These are phyloP conservation scores for Colletotrichum sansevieriae DNA, from an alignment of 2,329 filamentous ascomycete species.

Conservation along the genomic window DNA sequence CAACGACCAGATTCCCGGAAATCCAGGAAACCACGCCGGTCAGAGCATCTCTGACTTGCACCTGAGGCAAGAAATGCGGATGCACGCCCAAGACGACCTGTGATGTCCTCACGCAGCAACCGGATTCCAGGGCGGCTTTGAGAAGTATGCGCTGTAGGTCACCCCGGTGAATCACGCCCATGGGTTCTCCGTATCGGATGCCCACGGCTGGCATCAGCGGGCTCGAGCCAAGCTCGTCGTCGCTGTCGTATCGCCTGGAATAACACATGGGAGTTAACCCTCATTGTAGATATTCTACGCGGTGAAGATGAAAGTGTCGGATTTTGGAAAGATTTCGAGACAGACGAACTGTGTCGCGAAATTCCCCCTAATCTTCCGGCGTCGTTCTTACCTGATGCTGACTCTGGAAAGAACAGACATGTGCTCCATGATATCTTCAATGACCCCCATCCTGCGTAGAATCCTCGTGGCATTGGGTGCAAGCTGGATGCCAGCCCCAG, in stretches of 20 bases:
- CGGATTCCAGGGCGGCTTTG: conserved; percentile 40
- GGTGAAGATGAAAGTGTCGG: no score
- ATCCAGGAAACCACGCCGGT: neutral
- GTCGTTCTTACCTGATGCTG: conserved; percentile 47
- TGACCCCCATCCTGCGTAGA: conserved; percentile 1
- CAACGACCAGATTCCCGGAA: conserved; percentile 61
- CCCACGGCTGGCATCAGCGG: conserved; percentile 43
- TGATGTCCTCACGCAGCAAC: conserved; percentile 43
- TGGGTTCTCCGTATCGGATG: conserved; percentile 44
- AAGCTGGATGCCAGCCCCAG: conserved; percentile 5
- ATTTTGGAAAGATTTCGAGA: no score
- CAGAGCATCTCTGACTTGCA: conserved; percentile 32
- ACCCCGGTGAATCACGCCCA: conserved; percentile 46
- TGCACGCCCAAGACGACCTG: conserved; percentile 47
- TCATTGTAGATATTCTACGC: no score
- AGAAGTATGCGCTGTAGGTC: conserved; percentile 45
- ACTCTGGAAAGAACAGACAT: conserved; percentile 45
- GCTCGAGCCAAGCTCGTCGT: conserved; percentile 45
- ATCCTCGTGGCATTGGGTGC: conserved; percentile 1
- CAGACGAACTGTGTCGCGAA: conserved; percentile 16
- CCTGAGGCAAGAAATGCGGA: conserved; percentile 43
- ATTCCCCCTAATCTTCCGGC: neutral
- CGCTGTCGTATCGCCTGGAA: conserved; percentile 44
- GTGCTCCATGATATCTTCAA: neutral
- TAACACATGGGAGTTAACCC: neutral